phyloP scores from a whole-genome alignment of 1,284 basidiomycete species.

The Ustilago tritici region DNA sequence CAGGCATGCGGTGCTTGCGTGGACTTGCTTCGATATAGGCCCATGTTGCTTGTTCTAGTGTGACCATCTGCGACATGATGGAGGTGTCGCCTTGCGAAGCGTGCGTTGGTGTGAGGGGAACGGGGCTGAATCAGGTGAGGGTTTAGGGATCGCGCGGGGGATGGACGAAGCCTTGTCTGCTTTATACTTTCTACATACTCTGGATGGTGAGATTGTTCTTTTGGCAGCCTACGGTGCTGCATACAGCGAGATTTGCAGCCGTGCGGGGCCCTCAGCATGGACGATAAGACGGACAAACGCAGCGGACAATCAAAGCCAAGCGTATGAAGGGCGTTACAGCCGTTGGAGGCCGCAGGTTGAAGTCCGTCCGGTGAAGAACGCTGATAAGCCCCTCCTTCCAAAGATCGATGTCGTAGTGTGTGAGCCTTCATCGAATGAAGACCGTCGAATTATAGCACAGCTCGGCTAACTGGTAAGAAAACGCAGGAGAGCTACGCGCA shows the following conservation, averaged over 20 bases:
- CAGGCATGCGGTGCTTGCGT: slow-evolving; percentile 45
- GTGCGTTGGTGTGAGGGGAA: background rate
- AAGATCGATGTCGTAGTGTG: slow-evolving; percentile 1
- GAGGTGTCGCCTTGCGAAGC: background rate
- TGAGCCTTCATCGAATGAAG: background rate
- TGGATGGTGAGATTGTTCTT: too few species aligned
- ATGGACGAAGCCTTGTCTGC: background rate
- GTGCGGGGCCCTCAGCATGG: background rate
- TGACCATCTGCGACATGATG: slow-evolving; percentile 56
- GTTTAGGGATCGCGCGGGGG: background rate
- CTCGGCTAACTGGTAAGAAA: slow-evolving; percentile 9
- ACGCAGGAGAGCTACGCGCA: background rate
- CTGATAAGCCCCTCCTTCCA: background rate
- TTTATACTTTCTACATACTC: background rate
- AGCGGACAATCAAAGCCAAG: background rate
- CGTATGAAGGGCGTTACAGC: background rate
- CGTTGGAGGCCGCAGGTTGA: background rate
- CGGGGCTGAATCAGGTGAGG: background rate
- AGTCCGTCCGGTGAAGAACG: slow-evolving; percentile 1
- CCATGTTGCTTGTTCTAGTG: slow-evolving; percentile 61
- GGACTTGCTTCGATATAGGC: slow-evolving; percentile 58
- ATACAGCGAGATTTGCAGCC: background rate
- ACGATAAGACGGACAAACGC: background rate
- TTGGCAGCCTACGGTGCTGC: too few species aligned
- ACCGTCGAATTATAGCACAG: background rate